phyloP scores from a whole-genome alignment of 169 alveolate genomes.

The Perkinsus marinus region DNA sequence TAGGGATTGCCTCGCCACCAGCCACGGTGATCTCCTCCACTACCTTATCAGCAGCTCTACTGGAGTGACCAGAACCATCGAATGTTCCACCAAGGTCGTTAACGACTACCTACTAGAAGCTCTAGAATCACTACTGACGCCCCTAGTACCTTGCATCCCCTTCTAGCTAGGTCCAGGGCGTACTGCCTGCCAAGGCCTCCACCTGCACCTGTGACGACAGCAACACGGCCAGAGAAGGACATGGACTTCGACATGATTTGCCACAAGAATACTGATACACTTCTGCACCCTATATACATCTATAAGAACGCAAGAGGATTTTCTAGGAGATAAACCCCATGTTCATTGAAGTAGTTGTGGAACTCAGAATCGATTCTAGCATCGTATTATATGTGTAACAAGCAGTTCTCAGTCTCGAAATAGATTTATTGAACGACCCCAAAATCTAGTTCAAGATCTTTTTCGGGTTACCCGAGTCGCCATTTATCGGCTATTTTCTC shows the following conservation, averaged over 20 bases:
- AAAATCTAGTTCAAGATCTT: too few relatives aligned
- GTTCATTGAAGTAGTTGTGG: too few relatives aligned
- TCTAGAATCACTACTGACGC: background rate
- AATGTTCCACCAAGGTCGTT: slow-evolving; percentile 64
- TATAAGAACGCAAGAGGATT: too few relatives aligned
- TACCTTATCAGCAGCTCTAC: slow-evolving; percentile 50
- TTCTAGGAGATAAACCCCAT: too few relatives aligned
- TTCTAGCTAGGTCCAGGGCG: slow-evolving; percentile 54
- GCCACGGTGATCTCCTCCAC: slow-evolving; percentile 49
- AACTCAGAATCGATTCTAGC: too few relatives aligned
- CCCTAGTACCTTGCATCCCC: slow-evolving; percentile 63
- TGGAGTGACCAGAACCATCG: slow-evolving; percentile 39
- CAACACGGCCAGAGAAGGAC: background rate
- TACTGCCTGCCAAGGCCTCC: slow-evolving; percentile 65
- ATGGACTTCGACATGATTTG: background rate
- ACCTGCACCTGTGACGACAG: slow-evolving; percentile 63
- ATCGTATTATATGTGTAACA: too few relatives aligned
- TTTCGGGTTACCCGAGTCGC: too few relatives aligned
- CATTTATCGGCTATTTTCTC: too few relatives aligned
- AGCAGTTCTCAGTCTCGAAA: too few relatives aligned
- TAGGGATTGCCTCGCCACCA: slow-evolving; percentile 73
- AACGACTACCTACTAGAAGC: slow-evolving; percentile 25
- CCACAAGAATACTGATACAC: too few relatives aligned
- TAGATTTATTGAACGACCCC: too few relatives aligned
- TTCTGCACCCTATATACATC: too few relatives aligned